These are phyloP conservation scores for Firmiana major DNA, from an alignment of 345 rosid genomes.

Conservation along the genomic window DNA sequence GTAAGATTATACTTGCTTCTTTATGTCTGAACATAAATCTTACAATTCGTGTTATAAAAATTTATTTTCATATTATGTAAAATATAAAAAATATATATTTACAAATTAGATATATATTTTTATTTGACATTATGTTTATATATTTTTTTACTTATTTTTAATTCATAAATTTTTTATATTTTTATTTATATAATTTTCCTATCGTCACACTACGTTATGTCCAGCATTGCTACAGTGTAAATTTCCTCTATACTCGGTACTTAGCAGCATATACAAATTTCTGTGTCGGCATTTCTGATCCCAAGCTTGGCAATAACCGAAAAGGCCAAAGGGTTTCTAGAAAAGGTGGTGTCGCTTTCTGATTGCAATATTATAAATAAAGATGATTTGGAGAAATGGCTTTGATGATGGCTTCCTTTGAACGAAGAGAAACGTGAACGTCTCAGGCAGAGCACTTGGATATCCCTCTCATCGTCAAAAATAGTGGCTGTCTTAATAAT, in stretches of 20 bases:
- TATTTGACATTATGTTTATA: too few relatives aligned
- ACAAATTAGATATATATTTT: too few relatives aligned
- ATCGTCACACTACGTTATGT: too few relatives aligned
- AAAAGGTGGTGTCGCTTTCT: constrained; percentile 12
- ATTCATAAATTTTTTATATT: too few relatives aligned
- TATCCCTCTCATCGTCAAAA: constrained; percentile 16
- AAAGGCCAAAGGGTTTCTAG: constrained; percentile 12
- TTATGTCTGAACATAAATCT: neutral
- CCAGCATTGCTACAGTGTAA: neutral
- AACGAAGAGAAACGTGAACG: constrained; percentile 17
- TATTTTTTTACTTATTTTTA: too few relatives aligned
- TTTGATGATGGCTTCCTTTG: constrained; percentile 15
- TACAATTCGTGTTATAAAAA: too few relatives aligned
- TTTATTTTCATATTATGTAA: too few relatives aligned
- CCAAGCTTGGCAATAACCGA: neutral
- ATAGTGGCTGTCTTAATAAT: constrained; percentile 24
- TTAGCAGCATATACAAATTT: neutral
- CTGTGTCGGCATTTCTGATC: constrained; percentile 15
- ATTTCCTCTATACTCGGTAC: too few relatives aligned
- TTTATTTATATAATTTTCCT: too few relatives aligned
- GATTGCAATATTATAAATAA: neutral
- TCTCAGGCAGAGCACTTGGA: constrained; percentile 31
- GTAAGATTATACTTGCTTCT: neutral
- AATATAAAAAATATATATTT: too few relatives aligned
- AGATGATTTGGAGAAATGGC: neutral